Conservation (phyloP, 306 rosid genomes). For the Vachellia pachyceras region DNA sequence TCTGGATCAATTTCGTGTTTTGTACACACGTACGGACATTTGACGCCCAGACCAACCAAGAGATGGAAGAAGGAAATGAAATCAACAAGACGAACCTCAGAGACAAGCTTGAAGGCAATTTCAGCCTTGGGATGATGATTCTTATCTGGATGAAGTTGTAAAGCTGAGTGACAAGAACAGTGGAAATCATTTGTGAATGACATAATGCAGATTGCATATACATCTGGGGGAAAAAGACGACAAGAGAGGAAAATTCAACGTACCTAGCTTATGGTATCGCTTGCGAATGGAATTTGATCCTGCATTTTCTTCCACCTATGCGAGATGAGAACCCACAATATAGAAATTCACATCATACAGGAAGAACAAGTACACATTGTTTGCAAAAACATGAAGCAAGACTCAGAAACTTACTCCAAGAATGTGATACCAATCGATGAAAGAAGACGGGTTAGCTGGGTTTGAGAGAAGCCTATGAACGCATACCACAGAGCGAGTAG, state of each 20-base stretch:
- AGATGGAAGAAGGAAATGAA: neutral
- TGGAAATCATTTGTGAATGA: slow-evolving; percentile 21
- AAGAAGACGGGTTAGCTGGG: slow-evolving; percentile 40
- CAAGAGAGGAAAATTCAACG: slow-evolving; percentile 28
- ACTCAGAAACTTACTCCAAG: slow-evolving; percentile 68
- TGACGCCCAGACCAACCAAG: neutral
- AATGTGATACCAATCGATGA: slow-evolving; percentile 89
- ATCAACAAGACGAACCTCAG: slow-evolving; percentile 65
- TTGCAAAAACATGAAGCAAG: neutral
- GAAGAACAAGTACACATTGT: neutral
- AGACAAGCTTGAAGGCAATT: slow-evolving; percentile 87
- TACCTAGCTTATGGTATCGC: slow-evolving; percentile 86
- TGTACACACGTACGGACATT: neutral
- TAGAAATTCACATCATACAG: slow-evolving; percentile 28
- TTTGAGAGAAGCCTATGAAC: slow-evolving; percentile 55
- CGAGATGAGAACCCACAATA: slow-evolving; percentile 27
- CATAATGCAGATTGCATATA: slow-evolving; percentile 18
- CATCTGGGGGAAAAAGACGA: neutral
- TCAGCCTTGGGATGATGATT: slow-evolving; percentile 88
- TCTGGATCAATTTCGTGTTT: neutral
- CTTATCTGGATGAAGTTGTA: slow-evolving; percentile 96
- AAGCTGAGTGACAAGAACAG: slow-evolving; percentile 62
- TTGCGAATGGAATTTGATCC: slow-evolving; percentile 64
- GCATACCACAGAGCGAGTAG: slow-evolving; percentile 57
- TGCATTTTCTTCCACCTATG: slow-evolving; percentile 81